These are phyloP conservation scores for Cupressus sempervirens DNA, from an alignment of 75 land plant species.

Conservation along the genomic window DNA sequence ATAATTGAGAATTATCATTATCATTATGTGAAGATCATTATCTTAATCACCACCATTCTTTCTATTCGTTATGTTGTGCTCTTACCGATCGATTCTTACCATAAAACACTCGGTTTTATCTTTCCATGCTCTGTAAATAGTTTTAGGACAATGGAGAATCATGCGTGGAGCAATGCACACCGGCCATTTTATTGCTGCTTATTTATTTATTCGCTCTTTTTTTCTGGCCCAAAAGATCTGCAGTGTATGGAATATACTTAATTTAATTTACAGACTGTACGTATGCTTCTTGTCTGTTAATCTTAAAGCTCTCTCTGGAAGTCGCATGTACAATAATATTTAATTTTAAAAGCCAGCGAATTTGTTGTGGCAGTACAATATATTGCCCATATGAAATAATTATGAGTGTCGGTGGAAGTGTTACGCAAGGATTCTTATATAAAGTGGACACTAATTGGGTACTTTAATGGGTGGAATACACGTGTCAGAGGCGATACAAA, in stretches of 20 bases:
- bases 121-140: constrained; percentile 4
- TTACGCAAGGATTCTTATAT: too few relatives aligned
- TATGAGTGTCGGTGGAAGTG: too few relatives aligned
- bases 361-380: too few relatives aligned
- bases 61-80: background rate
- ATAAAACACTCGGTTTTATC: background rate
- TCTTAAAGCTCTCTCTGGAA: too few relatives aligned
- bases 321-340: too few relatives aligned
- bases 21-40: background rate
- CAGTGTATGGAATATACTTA: background rate
- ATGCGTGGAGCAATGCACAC: background rate
- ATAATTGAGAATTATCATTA: background rate
- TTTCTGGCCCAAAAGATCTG: background rate
- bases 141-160: background rate
- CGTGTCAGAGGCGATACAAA: too few relatives aligned
- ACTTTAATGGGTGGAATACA: too few relatives aligned
- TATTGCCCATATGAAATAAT: too few relatives aligned
- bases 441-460: too few relatives aligned
- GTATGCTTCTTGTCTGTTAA: background rate
- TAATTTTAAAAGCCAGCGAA: too few relatives aligned
- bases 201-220: background rate
- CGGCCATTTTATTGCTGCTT: background rate
- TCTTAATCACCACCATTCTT: background rate
- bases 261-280: background rate
- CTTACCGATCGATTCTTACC: background rate